Conservation (phyloP, 1,284 basidiomycete species). For the Kalmanozyma brasiliensis region DNA sequence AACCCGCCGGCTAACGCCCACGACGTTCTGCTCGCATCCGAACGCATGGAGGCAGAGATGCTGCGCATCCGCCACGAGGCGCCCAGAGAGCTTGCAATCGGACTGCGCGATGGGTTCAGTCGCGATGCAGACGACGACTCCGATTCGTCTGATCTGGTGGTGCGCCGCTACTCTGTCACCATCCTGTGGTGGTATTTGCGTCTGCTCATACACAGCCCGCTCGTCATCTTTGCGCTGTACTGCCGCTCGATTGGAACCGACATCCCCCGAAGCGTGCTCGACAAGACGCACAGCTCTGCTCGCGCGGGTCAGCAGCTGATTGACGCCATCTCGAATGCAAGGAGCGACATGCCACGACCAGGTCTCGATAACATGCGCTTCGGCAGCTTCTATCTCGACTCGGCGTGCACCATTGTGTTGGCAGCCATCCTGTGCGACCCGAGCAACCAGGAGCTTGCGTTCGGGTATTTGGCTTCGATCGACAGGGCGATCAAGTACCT, state of each 20-base stretch:
- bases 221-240: constrained; percentile 49
- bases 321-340: constrained; percentile 38
- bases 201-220: constrained; percentile 38
- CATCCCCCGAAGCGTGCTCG: constrained; percentile 38
- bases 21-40: constrained; percentile 36
- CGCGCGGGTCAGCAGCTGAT: constrained; percentile 41
- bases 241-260: constrained; percentile 38
- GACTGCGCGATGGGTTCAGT: constrained; percentile 22
- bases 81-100: constrained; percentile 31
- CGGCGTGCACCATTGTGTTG: constrained; percentile 42
- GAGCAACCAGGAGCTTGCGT: constrained; percentile 40
- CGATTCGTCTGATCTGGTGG: constrained; percentile 40
- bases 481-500: constrained; percentile 48
- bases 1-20: constrained; percentile 45
- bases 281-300: constrained; percentile 34
- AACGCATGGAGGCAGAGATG: constrained; percentile 44
- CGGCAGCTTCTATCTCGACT: constrained; percentile 48
- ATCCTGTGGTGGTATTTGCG: constrained; percentile 50
- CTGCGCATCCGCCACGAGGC: constrained; percentile 40
- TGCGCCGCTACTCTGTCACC: constrained; percentile 40
- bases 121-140: constrained; percentile 44
- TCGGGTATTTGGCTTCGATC: constrained; percentile 39
- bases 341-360: constrained; percentile 37
- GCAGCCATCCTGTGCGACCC: constrained; percentile 46
- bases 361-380: constrained; percentile 47